Conservation (phyloP, 2,329 filamentous ascomycete genomes). For the Zasmidium cellare region DNA sequence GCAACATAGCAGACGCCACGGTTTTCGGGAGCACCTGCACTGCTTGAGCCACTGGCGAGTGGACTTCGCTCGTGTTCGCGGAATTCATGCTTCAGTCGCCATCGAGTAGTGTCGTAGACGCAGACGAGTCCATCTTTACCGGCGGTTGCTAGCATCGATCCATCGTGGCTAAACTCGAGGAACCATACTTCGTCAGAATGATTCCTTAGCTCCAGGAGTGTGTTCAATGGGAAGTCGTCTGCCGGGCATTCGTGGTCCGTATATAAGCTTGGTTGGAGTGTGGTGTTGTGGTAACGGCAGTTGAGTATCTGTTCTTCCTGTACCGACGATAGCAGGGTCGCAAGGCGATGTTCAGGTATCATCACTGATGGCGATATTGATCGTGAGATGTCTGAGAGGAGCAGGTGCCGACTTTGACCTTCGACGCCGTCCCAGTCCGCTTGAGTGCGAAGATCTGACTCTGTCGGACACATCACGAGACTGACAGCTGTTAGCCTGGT, state of each 20-base stretch:
- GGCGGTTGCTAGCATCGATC: constrained; percentile 76
- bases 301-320: constrained; percentile 79
- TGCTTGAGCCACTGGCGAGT: constrained; percentile 11
- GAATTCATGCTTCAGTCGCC: constrained; percentile 58
- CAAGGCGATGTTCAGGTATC: constrained; percentile 89
- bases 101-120: constrained; percentile 77
- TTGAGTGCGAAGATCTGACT: constrained; percentile 72
- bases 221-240: constrained; percentile 73
- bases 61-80: constrained; percentile 32
- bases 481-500: constrained; percentile 45
- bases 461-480: constrained; percentile 82
- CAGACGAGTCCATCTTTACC: constrained; percentile 73
- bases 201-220: constrained; percentile 68
- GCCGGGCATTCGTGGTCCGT: constrained; percentile 82
- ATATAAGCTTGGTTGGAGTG: constrained; percentile 78
- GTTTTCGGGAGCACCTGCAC: constrained; percentile 17
- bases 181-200: constrained; percentile 89
- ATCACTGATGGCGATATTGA: constrained; percentile 95
- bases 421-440: constrained; percentile 83
- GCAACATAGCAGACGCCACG: constrained; percentile 73
- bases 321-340: constrained; percentile 76
- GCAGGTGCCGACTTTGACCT: constrained; percentile 69
- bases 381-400: constrained; percentile 81
- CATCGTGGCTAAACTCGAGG: constrained; percentile 85
- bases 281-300: constrained; percentile 87